Conservation (phyloP, 78 protist species). For the Dictyostelium capitatum region DNA sequence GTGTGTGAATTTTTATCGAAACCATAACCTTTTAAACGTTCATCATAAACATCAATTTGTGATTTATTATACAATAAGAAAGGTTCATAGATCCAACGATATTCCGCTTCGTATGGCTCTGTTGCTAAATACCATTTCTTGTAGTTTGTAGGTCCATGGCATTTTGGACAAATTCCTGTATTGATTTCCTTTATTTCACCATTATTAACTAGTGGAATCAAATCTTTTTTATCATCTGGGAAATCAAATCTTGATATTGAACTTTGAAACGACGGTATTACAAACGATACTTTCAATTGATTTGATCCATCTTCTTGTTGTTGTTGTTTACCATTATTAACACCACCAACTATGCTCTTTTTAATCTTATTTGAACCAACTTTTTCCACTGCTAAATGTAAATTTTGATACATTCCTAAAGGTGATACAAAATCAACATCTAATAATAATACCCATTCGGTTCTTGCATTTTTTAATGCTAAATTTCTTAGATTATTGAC, state of each 20-base stretch:
- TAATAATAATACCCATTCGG: slow-evolving; percentile 39
- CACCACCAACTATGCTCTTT: neutral
- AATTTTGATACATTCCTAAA: neutral
- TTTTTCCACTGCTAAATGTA: neutral
- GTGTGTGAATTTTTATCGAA: slow-evolving; percentile 47
- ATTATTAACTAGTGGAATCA: neutral
- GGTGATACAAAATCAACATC: slow-evolving; percentile 69
- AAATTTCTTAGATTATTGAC: slow-evolving; percentile 64
- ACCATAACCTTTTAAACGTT: slow-evolving; percentile 51
- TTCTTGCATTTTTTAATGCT: slow-evolving; percentile 26
- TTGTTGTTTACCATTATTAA: neutral
- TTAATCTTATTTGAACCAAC: neutral
- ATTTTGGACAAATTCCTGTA: slow-evolving; percentile 40
- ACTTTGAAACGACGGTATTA: slow-evolving; percentile 69
- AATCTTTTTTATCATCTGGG: slow-evolving; percentile 36
- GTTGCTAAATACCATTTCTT: neutral
- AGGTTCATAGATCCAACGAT: slow-evolving; percentile 46
- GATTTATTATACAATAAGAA: slow-evolving; percentile 5
- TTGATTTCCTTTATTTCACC: neutral
- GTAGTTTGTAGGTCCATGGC: slow-evolving; percentile 67
- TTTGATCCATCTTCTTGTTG: neutral
- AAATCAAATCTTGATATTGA: neutral
- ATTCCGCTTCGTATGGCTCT: neutral
- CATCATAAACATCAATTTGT: slow-evolving; percentile 4
- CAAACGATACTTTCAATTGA: slow-evolving; percentile 1